Conservation (phyloP, 1,139 yeast genomes). For the Saccharomycopsis hybrid region DNA sequence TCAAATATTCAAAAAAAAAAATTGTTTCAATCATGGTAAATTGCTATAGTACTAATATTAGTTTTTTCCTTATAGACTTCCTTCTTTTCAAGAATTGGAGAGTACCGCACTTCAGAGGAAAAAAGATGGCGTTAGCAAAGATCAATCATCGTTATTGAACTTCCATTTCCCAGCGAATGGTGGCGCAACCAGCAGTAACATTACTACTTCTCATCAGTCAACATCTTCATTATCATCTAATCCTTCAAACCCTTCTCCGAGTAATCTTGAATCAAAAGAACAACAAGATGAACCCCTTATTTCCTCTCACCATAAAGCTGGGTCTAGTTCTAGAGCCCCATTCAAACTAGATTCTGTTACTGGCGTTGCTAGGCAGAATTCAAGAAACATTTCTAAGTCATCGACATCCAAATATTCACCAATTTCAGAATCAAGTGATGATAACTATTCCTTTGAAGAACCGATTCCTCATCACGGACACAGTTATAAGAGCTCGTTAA, state of each 20-base stretch:
- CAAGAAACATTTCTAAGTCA: neutral
- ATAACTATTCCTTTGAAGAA: neutral
- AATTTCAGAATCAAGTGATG: neutral
- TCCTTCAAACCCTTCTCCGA: too few relatives aligned
- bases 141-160: neutral
- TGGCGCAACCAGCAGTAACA: neutral
- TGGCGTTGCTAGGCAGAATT: too few relatives aligned
- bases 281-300: too few relatives aligned
- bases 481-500: neutral
- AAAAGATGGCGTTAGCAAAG: neutral
- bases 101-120: neutral
- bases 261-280: too few relatives aligned
- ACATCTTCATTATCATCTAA: too few relatives aligned
- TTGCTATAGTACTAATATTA: neutral
- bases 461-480: neutral
- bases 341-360: too few relatives aligned
- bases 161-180: neutral
- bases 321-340: too few relatives aligned
- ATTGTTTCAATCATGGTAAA: too few relatives aligned
- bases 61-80: slow-evolving; percentile 5
- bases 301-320: too few relatives aligned
- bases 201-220: neutral
- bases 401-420: neutral
- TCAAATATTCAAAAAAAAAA: too few relatives aligned
- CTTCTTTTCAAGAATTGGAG: slow-evolving; percentile 14